Evolutionary conservation across 495 filamentous ascomycete genomes (phyloP).

Genomic region (Jackrogersella minutella): DNA sequence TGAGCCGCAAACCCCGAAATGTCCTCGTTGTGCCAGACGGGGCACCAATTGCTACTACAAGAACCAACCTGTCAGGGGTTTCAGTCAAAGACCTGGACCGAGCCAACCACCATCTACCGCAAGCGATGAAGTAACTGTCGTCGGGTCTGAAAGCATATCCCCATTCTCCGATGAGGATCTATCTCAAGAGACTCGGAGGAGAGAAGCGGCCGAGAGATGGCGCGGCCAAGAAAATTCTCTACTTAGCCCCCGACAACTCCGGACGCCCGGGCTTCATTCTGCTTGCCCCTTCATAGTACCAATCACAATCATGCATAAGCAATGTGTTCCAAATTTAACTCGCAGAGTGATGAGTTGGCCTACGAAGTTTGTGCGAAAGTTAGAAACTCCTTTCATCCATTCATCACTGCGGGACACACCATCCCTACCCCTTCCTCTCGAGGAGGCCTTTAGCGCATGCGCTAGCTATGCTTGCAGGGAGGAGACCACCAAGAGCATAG

Average conservation of each 20-base stretch:
- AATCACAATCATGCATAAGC: background rate
- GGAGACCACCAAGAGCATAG: background rate
- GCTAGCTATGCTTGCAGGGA: background rate
- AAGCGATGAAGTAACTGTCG: background rate
- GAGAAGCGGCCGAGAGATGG: background rate
- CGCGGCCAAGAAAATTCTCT: background rate
- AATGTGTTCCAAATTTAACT: background rate
- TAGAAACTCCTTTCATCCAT: constrained; percentile 4
- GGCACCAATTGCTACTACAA: constrained; percentile 7
- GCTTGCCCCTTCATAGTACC: background rate
- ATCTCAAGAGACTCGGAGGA: background rate
- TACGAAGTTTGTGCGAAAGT: background rate
- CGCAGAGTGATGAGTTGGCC: constrained; percentile 2
- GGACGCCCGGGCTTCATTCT: background rate
- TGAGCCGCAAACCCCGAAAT: constrained; percentile 11
- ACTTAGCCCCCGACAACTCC: background rate
- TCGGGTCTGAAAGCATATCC: background rate
- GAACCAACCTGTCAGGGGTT: background rate
- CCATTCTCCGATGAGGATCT: background rate
- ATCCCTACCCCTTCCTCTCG: background rate
- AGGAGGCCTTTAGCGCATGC: constrained; percentile 5
- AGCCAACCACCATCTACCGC: background rate
- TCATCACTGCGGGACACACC: background rate
- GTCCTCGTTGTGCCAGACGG: background rate
- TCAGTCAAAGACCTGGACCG: background rate